These are phyloP conservation scores for Grosmannia serpens DNA, from an alignment of 2,329 filamentous ascomycete genomes.

Conservation along the genomic window DNA sequence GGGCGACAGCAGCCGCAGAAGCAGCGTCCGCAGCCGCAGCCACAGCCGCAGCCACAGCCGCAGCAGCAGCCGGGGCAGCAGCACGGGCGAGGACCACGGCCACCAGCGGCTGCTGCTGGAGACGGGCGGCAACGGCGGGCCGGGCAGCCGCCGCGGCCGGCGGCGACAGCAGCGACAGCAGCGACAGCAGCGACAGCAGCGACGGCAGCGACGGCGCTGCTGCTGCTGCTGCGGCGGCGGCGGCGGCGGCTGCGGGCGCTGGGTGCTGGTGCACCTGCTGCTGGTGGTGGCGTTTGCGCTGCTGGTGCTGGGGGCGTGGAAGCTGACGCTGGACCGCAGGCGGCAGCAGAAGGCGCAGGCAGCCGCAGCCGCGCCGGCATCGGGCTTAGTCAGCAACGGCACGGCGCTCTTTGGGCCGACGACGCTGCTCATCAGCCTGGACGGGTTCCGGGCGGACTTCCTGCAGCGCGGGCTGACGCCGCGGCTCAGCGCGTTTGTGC, in stretches of 20 bases:
- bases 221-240: not conserved
- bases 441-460: constrained; percentile 94
- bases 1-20: constrained; percentile 26
- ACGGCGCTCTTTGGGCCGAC: constrained; percentile 83
- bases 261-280: constrained; percentile 39
- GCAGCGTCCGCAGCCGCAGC: not conserved
- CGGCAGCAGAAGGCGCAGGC: not conserved
- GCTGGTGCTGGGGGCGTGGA: constrained; percentile 46
- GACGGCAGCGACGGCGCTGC: constrained; percentile 19
- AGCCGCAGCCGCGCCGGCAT: not conserved
- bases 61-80: constrained; percentile 46
- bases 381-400: constrained; percentile 58
- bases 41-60: too few species aligned
- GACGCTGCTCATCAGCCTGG: constrained; percentile 84
- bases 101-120: constrained; percentile 20
- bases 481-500: constrained; percentile 64
- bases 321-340: constrained; percentile 32
- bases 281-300: constrained; percentile 44
- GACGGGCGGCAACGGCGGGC: too few species aligned
- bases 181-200: constrained; percentile 15
- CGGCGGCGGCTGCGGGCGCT: constrained; percentile 38
- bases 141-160: too few species aligned
- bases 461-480: constrained; percentile 75
- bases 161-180: constrained; percentile 16
- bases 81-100: constrained; percentile 47